Evolutionary conservation across 176 grass and related monocot genomes (phyloP), one percentile per base, ranked within the genome.

Genomic region (Secale cereale): DNA sequence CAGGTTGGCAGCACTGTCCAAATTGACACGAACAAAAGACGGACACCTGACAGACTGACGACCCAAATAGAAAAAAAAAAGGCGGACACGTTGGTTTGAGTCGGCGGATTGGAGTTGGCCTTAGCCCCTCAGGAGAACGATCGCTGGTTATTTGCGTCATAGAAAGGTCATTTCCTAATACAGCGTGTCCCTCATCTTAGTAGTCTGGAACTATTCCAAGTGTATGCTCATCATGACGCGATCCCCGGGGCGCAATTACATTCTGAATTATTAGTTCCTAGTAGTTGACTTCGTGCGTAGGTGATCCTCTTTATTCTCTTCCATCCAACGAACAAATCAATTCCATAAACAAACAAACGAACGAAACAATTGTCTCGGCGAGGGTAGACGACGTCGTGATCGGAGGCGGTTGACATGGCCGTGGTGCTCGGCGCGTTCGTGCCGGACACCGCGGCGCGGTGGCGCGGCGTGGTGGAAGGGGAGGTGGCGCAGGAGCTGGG

Each of bases 341-440:
- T 71, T 32, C 25, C 70, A 70, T 22, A 70, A 23, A 52, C 48
- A 19, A 74, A 74, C 43, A 28, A 46, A 73, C 13, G 40, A 16
- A 70, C 39, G 20, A 29, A 13, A 46, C 27, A 32, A 56, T 31
- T 13, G 26, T 79, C 40, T 22, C 76, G 43, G 26, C 45, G 27
- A 67, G 54, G 7, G 54, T 57, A 57, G 43, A 67, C 54, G 35
- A 74, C 10, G 2, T 19, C 40, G 66, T 46, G 77, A 74, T 50
- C 7, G 72, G 74, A 70, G 27, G 40, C 59, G 60, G 41, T 61
- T 7, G 35, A 15, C 72, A 91, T 94, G 83, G 86, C 92, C 50
- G 79, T 81, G 87, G 80, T 87, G 90, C 89, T 88, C 52, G 78
- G 77, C 85, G 86, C 86, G 14, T 87, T 91, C 43, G 82, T 91